Evolutionary conservation across 2,329 filamentous ascomycete species (phyloP).

Genomic region (Fusarium penzigii): DNA sequence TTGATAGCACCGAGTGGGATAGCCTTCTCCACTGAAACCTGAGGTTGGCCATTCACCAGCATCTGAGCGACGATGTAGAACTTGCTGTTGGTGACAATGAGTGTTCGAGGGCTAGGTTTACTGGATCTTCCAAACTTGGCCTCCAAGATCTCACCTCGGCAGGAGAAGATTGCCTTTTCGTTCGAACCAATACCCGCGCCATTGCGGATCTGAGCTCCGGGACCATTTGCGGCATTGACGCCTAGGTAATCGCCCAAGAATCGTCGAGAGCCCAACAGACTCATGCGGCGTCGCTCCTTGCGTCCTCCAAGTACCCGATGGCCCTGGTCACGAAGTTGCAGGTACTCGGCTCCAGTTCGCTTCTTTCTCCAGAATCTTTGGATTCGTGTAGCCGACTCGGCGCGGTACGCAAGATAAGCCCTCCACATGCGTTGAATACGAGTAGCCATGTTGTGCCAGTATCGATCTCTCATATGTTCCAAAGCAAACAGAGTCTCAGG

Average conservation of each 20-base stretch:
- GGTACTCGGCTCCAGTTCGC: slow-evolving; percentile 83
- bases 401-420: slow-evolving; percentile 89
- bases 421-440: slow-evolving; percentile 97
- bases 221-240: slow-evolving; percentile 76
- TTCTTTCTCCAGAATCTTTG: slow-evolving; percentile 96
- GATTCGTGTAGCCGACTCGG: slow-evolving; percentile 89
- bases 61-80: slow-evolving; percentile 88
- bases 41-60: slow-evolving; percentile 77
- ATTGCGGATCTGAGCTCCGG: slow-evolving; percentile 77
- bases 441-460: slow-evolving; percentile 99
- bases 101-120: slow-evolving; percentile 82
- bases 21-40: slow-evolving; percentile 78
- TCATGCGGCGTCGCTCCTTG: slow-evolving; percentile 90
- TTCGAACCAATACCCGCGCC: slow-evolving; percentile 69
- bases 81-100: slow-evolving; percentile 82
- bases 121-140: slow-evolving; percentile 96
- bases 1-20: slow-evolving; percentile 87
- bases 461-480: slow-evolving; percentile 95
- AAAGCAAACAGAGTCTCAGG: slow-evolving; percentile 95
- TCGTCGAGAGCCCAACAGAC: slow-evolving; percentile 84
- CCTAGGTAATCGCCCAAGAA: slow-evolving; percentile 96
- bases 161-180: slow-evolving; percentile 85
- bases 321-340: slow-evolving; percentile 85
- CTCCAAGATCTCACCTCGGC: slow-evolving; percentile 84
- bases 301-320: slow-evolving; percentile 78